Conservation (phyloP, 1,139 yeast species). For the Sugiyamaella paludigena region DNA sequence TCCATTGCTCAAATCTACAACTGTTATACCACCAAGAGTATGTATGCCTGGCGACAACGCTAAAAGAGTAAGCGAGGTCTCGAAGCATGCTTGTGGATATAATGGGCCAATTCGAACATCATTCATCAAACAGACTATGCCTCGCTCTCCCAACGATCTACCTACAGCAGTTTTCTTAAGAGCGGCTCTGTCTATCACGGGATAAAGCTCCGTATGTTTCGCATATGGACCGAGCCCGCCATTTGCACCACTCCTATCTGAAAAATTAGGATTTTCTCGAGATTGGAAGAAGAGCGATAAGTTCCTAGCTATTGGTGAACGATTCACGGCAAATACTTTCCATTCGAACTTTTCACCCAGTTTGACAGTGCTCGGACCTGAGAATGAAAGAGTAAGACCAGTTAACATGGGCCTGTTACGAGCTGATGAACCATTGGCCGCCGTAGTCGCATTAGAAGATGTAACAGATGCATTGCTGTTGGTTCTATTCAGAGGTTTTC, state of each 20-base stretch:
- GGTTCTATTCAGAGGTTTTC: slow-evolving; percentile 13
- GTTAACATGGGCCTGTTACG: slow-evolving; percentile 14
- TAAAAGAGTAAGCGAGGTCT: slow-evolving; percentile 57
- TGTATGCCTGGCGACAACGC: slow-evolving; percentile 67
- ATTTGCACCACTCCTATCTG: slow-evolving; percentile 13
- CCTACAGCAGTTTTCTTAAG: slow-evolving; percentile 39
- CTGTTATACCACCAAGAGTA: slow-evolving; percentile 60
- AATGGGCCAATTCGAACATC: slow-evolving; percentile 64
- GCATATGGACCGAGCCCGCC: slow-evolving; percentile 1
- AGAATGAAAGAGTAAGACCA: slow-evolving; percentile 59
- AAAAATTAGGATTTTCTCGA: slow-evolving; percentile 17
- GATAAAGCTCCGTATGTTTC: not conserved
- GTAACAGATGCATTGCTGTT: slow-evolving; percentile 13
- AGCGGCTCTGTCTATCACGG: slow-evolving; percentile 19
- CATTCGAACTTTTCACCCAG: slow-evolving; percentile 62
- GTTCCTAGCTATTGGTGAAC: slow-evolving; percentile 40
- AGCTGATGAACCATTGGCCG: not conserved
- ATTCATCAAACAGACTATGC: slow-evolving; percentile 58
- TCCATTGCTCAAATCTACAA: slow-evolving; percentile 62
- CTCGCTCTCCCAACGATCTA: slow-evolving; percentile 23
- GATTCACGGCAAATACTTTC: slow-evolving; percentile 68
- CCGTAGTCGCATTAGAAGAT: not conserved
- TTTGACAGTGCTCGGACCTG: slow-evolving; percentile 59
- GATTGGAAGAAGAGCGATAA: slow-evolving; percentile 45
- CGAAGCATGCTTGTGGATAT: slow-evolving; percentile 61